Evolutionary conservation across 169 alveolate genomes (phyloP).

Genomic region (Cryptosporidium sp.): DNA sequence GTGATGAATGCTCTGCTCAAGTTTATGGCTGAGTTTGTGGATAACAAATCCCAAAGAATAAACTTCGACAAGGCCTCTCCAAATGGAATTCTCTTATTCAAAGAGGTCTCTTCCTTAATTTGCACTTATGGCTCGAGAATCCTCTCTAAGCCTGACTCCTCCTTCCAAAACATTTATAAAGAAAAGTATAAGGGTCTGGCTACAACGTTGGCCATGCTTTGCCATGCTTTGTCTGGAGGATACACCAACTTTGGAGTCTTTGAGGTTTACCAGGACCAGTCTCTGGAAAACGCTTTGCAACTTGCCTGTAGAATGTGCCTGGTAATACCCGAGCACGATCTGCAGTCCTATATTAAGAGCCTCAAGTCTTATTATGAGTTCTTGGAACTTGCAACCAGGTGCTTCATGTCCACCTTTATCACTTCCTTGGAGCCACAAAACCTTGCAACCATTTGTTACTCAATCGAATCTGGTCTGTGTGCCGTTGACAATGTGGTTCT

Average conservation of each 20-base stretch:
- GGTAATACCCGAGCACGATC: constrained; percentile 89
- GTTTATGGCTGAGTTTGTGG: constrained; percentile 88
- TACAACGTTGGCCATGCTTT: constrained; percentile 86
- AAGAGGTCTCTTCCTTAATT: constrained; percentile 88
- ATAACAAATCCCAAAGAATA: constrained; percentile 90
- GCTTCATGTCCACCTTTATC: constrained; percentile 84
- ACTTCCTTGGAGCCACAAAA: constrained; percentile 65
- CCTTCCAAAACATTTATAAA: constrained; percentile 86
- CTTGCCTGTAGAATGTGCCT: constrained; percentile 90
- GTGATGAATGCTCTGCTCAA: constrained; percentile 91
- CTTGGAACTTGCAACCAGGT: constrained; percentile 89
- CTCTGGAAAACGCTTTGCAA: constrained; percentile 88
- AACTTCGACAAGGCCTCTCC: constrained; percentile 92
- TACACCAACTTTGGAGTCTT: constrained; percentile 93
- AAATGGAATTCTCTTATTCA: constrained; percentile 91
- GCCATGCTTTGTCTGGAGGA: constrained; percentile 92
- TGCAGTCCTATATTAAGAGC: constrained; percentile 85
- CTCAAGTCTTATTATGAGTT: constrained; percentile 88
- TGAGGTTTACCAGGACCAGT: constrained; percentile 91
- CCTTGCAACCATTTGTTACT: constrained; percentile 63
- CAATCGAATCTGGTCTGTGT: constrained; percentile 70
- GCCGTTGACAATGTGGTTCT: constrained; percentile 74
- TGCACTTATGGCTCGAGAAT: constrained; percentile 81
- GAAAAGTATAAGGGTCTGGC: constrained; percentile 93
- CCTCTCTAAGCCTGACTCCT: constrained; percentile 80